A percentile compares a stretch with the other conserved stretches of the same genome.
Conservation (phyloP, 192 early-diverging fungal species). For the Glomus cerebriforme region DNA sequence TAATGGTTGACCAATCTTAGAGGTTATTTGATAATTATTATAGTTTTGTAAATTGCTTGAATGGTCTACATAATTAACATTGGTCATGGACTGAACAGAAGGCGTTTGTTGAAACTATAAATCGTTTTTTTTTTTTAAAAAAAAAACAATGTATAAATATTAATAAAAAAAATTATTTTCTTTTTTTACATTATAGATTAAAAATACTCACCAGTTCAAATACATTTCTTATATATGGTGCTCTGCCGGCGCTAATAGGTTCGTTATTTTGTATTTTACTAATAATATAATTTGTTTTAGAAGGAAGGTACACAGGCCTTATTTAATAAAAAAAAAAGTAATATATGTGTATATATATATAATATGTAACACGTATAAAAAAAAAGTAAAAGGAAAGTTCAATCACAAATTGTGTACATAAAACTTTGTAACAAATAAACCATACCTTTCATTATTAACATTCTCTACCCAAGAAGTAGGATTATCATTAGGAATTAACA, state of each 20-base stretch:
- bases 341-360: neutral
- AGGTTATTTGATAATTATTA: neutral
- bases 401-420: neutral
- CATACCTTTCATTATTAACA: neutral
- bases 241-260: neutral
- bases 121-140: neutral
- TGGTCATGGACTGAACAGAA: neutral
- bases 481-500: constrained; percentile 17
- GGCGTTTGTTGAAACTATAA: neutral
- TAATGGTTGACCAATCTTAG: neutral
- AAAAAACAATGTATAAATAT: neutral
- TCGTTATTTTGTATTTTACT: neutral
- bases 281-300: neutral
- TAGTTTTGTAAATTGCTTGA: neutral
- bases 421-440: neutral
- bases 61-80: neutral
- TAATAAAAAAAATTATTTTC: neutral
- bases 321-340: neutral
- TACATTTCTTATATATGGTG: neutral
- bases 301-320: neutral
- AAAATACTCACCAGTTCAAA: neutral
- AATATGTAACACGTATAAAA: too few relatives aligned
- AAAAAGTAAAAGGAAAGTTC: too few relatives aligned
- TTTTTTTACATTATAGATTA: neutral
- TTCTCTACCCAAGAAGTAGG: neutral